Evolutionary conservation across 2,329 filamentous ascomycete genomes (phyloP).

Genomic region (Davidsoniella australis): DNA sequence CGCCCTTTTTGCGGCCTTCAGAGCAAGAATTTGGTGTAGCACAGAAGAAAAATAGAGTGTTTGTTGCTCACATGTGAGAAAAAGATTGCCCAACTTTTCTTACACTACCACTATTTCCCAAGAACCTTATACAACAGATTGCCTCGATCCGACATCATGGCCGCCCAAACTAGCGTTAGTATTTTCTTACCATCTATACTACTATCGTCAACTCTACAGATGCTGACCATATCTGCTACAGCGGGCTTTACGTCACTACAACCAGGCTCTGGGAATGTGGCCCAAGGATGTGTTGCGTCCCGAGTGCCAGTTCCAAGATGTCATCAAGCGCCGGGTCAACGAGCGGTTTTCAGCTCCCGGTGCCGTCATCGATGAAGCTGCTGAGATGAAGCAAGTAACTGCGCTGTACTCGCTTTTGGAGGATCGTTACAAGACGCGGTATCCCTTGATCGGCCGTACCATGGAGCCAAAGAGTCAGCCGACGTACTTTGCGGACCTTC

Average conservation of each 20-base stretch:
- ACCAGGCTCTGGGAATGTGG: conserved; percentile 38
- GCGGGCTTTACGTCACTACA: conserved; percentile 23
- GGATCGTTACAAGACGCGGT: conserved; percentile 35
- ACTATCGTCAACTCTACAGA: neutral
- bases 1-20: neutral
- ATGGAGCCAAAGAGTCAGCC: conserved; percentile 45
- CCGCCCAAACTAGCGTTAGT: conserved; percentile 15
- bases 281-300: conserved; percentile 47
- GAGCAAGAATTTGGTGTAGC: neutral
- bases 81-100: too few species aligned
- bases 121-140: too few species aligned
- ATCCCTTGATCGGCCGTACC: conserved; percentile 18
- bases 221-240: neutral
- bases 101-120: too few species aligned
- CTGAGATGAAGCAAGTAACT: conserved; percentile 29
- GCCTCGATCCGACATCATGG: conserved; percentile 12
- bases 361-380: neutral
- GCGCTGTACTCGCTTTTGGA: conserved; percentile 41
- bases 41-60: neutral
- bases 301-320: conserved; percentile 42
- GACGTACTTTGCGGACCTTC: conserved; percentile 43
- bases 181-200: neutral
- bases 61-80: too few species aligned
- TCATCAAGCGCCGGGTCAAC: conserved; percentile 21
- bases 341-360: conserved; percentile 17